Evolutionary conservation across 257 asterid species (phyloP).

Genomic region (Ilex aquifolium): DNA sequence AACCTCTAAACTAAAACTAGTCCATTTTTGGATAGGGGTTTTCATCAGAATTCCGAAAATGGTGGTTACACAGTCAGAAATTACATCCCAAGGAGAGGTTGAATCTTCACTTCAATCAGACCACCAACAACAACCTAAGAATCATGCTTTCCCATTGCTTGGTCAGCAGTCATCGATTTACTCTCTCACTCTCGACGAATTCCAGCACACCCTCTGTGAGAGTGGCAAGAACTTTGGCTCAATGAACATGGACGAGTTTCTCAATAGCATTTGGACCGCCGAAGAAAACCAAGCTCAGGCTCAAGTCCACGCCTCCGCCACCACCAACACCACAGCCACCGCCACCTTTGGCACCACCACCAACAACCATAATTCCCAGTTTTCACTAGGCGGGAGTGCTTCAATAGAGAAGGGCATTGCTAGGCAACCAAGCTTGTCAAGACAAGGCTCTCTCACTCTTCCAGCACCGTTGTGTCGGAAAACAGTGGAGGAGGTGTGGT

Average conservation of each 20-base stretch:
- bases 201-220: constrained; percentile 57
- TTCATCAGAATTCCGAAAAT: constrained; percentile 5
- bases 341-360: neutral
- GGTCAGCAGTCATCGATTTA: constrained; percentile 68
- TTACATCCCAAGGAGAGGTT: constrained; percentile 39
- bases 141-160: constrained; percentile 18
- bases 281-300: constrained; percentile 69
- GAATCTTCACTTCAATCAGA: constrained; percentile 29
- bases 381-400: constrained; percentile 14
- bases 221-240: constrained; percentile 78
- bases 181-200: constrained; percentile 79
- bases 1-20: too few species aligned
- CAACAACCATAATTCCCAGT: constrained; percentile 8
- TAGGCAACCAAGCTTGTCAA: constrained; percentile 39
- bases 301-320: constrained; percentile 15
- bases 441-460: constrained; percentile 63
- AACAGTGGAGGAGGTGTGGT: constrained; percentile 83
- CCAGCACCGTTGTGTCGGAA: constrained; percentile 58
- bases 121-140: constrained; percentile 23
- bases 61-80: constrained; percentile 39
- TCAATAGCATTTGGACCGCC: constrained; percentile 85
- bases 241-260: constrained; percentile 93
- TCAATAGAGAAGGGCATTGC: constrained; percentile 17
- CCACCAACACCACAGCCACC: neutral
- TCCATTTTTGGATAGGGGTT: too few species aligned